Base-by-base conservation (phyloP, 148 eudicot species). In the Rhododendron griersonianum region DNA sequence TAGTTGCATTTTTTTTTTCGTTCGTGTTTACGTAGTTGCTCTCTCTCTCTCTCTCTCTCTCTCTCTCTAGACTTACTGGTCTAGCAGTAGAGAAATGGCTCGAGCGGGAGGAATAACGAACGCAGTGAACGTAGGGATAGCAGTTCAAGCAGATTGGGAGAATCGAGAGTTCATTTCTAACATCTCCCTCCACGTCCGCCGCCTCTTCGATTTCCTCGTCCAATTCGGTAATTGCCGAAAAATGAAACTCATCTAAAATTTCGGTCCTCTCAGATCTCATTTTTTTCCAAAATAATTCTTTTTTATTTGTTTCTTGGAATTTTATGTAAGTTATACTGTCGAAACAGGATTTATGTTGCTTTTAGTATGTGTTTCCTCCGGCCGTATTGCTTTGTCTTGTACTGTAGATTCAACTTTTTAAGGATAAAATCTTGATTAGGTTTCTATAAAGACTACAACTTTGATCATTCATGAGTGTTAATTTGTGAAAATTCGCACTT, bases 61-160 rank as follows among this genome's bases (percentile, higher is more conserved):
- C 74, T 67, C 74, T 67, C 75, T 69, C 75, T 25, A 3, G 33
- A 25, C 4, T 28, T 16, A 30, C 75, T 0, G 75, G 25, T 63
- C 23, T n/a, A 63, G 13, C 23, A 1, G 37, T 11, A 69, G 37
- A 21, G 33, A 41, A 71, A 95, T 96, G 99, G 95, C 98, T 76
- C 88, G 95, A 91, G 95, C 98, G 0, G 98, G 98, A 2, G 99
- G 99, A 75, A 96, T 96, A 45, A 96, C 99, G 76, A 95, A 96
- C 78, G 99, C 99, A 23, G 99, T 96, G 87, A 96, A 96, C 86
- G 98, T 96, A 15, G 98, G 99, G 48, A 96, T 96, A 15, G 99
- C 99, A 83, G 98, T 95, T 7, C 99, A 96, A 93, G 99, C 99
- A 1, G 99, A 96, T 86, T 96, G 98, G 99, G 99, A 96, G 88